A percentile compares a stretch with the other conserved stretches of the same genome.
Evolutionary conservation across 257 asterid genomes (phyloP).

Genomic region (Solanum tarijense): DNA sequence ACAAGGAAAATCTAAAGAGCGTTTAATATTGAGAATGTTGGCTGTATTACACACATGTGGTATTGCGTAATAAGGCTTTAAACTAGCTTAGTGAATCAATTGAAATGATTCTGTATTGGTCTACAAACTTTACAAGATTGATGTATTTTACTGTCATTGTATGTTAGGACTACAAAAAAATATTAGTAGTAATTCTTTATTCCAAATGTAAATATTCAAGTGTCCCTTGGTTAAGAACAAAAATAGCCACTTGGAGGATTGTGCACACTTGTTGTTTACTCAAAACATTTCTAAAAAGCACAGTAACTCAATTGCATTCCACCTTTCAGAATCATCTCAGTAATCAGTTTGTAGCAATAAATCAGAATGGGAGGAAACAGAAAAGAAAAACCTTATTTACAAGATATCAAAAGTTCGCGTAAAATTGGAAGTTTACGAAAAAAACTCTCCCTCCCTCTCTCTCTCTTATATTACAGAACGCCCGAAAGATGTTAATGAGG

Average conservation of each 20-base stretch:
- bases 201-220: neutral
- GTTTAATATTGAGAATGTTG: neutral
- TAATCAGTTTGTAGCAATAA: neutral
- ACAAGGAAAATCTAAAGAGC: too few species aligned
- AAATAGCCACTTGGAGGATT: too few species aligned
- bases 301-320: neutral
- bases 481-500: slow-evolving; percentile 27
- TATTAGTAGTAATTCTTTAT: neutral
- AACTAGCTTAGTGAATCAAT: neutral
- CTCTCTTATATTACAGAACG: slow-evolving; percentile 8
- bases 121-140: neutral
- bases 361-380: neutral
- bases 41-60: neutral
- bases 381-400: neutral
- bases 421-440: neutral
- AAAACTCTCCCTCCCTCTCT: neutral
- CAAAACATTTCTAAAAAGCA: neutral
- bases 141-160: neutral
- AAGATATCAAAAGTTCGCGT: neutral
- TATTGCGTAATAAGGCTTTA: too few species aligned
- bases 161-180: neutral
- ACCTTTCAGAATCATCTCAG: neutral
- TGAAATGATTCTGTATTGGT: neutral
- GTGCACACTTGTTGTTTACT: neutral
- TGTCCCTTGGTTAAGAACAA: neutral